A percentile compares a stretch with the other conserved stretches of the same genome.
Evolutionary conservation across 2,329 filamentous ascomycete species (phyloP).

Genomic region (Acarospora socialis): DNA sequence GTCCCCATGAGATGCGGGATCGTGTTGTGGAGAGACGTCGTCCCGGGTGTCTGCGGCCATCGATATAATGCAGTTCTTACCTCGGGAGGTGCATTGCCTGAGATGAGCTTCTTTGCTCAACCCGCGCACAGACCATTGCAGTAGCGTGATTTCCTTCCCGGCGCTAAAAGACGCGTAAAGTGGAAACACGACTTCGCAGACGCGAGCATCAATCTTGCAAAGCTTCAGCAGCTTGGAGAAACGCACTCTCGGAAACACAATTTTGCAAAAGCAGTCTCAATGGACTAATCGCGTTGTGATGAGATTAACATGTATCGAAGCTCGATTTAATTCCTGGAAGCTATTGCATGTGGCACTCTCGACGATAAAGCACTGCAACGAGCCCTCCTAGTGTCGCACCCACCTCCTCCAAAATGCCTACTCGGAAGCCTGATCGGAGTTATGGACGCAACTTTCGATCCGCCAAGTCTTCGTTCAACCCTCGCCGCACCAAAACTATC

Average conservation of each 20-base stretch:
- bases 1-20: too few species aligned
- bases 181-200: constrained; percentile 25
- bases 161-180: constrained; percentile 17
- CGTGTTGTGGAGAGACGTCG: constrained; percentile 29
- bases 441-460: constrained; percentile 48
- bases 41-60: constrained; percentile 29
- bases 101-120: background rate
- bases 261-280: constrained; percentile 6
- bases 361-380: too few species aligned
- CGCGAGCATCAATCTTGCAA: constrained; percentile 6
- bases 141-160: background rate
- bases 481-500: constrained; percentile 58
- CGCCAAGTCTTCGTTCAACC: constrained; percentile 27
- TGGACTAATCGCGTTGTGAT: too few species aligned
- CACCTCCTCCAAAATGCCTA: constrained; percentile 28
- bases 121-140: background rate
- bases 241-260: constrained; percentile 1
- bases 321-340: too few species aligned
- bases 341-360: too few species aligned
- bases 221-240: constrained; percentile 13
- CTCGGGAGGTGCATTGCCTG: background rate
- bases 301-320: too few species aligned
- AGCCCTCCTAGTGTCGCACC: constrained; percentile 11
- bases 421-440: constrained; percentile 42
- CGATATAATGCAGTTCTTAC: constrained; percentile 9